Conservation (phyloP, 2,329 filamentous ascomycete genomes). For the Aquanectria penicillioides region DNA sequence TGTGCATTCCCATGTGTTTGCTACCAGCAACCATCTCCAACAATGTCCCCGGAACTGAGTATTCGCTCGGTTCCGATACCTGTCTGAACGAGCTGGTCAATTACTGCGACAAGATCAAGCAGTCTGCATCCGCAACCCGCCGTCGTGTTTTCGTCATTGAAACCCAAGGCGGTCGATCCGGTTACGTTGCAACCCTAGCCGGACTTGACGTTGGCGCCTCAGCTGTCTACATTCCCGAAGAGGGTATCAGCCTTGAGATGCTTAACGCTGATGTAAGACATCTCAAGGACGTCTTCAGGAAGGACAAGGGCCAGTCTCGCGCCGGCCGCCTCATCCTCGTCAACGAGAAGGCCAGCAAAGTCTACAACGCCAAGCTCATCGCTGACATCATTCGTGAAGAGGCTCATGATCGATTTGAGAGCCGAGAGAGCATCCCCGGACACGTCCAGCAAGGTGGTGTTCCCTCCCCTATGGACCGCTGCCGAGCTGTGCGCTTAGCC, state of each 20-base stretch:
- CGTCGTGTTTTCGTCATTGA: constrained; percentile 97
- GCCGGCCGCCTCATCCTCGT: constrained; percentile 95
- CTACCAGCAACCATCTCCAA: constrained; percentile 98
- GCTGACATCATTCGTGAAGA: constrained; percentile 96
- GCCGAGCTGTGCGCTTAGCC: constrained; percentile 88
- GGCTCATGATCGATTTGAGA: constrained; percentile 90
- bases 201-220: constrained; percentile 91
- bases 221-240: constrained; percentile 96
- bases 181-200: constrained; percentile 91
- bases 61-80: constrained; percentile 95
- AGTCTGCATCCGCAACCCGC: constrained; percentile 92
- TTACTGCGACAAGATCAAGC: constrained; percentile 97
- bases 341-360: constrained; percentile 91
- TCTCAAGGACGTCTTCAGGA: constrained; percentile 83
- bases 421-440: constrained; percentile 88
- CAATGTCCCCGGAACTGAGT: constrained; percentile 97
- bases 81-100: constrained; percentile 94
- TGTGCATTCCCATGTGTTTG: constrained; percentile 92
- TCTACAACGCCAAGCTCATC: constrained; percentile 92
- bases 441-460: constrained; percentile 95
- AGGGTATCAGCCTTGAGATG: constrained; percentile 94
- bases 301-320: constrained; percentile 87
- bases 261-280: constrained; percentile 89
- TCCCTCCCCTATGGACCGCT: constrained; percentile 95
- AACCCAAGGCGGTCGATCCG: constrained; percentile 93